phyloP scores from a whole-genome alignment of 129 eudicot species.

The Flaveria brownii region DNA sequence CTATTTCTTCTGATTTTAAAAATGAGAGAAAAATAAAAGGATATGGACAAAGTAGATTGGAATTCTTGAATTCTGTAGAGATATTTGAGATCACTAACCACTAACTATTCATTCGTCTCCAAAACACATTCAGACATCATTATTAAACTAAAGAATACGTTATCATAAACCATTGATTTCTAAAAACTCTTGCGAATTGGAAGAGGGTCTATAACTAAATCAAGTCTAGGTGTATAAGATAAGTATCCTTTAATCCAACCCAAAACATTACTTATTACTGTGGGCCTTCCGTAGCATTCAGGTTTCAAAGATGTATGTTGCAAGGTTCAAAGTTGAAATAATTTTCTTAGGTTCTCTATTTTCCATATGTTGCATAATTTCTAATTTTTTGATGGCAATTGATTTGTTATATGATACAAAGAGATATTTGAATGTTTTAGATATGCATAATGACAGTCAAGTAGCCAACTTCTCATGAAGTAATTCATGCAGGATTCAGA shows the following conservation, averaged over 20 bases:
- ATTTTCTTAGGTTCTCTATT: neutral
- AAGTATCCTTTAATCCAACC: constrained; percentile 1
- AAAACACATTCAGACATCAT: neutral
- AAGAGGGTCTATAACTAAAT: neutral
- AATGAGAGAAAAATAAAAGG: neutral
- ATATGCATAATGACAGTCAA: neutral
- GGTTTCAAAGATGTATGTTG: constrained; percentile 1
- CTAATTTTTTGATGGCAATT: neutral
- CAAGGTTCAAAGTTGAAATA: neutral
- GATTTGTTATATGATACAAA: neutral
- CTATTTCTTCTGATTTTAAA: constrained; percentile 5
- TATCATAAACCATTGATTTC: neutral
- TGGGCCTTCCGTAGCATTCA: neutral
- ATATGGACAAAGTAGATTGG: neutral
- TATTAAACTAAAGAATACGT: constrained; percentile 10
- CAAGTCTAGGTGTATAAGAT: constrained; percentile 6
- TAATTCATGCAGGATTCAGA: constrained; percentile 73
- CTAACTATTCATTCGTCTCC: neutral
- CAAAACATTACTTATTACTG: neutral
- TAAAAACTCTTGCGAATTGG: constrained; percentile 12
- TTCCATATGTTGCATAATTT: neutral
- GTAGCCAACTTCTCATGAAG: constrained; percentile 24
- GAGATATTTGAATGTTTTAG: neutral
- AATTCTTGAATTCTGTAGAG: neutral
- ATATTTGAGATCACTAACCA: neutral